These are phyloP conservation scores for Amoebophrya sp. DNA, from an alignment of 169 alveolate genomes.

Conservation along the genomic window DNA sequence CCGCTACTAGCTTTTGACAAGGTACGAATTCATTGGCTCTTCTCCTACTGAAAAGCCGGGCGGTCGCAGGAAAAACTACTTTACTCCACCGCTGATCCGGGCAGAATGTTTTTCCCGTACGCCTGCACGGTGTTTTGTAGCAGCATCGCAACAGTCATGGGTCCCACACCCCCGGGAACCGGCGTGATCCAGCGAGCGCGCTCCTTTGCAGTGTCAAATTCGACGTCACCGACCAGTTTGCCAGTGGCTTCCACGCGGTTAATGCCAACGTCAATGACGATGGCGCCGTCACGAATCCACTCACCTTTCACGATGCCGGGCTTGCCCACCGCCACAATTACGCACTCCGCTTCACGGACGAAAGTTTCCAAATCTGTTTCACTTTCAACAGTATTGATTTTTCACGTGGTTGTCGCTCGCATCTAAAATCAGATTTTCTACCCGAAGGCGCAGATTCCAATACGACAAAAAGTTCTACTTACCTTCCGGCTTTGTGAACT, in stretches of 20 bases:
- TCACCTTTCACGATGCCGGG: constrained; percentile 39
- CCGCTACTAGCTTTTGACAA: no score
- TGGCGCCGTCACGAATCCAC: constrained; percentile 60
- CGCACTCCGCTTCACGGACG: constrained; percentile 15
- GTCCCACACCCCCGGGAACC: constrained; percentile 79
- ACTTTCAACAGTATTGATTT: no score
- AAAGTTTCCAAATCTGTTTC: background rate
- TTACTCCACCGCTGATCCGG: no score
- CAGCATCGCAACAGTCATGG: constrained; percentile 71
- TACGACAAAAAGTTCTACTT: no score
- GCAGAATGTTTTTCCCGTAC: background rate
- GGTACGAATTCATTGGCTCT: no score
- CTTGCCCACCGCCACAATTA: constrained; percentile 1
- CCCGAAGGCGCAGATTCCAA: no score
- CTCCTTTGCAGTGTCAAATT: constrained; percentile 51
- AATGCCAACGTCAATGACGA: constrained; percentile 72
- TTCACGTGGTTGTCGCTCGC: no score
- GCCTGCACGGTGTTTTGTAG: constrained; percentile 50
- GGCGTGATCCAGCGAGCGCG: constrained; percentile 60
- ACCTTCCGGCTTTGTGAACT: background rate
- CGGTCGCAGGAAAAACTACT: no score
- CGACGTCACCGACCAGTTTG: constrained; percentile 62
- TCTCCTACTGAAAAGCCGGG: no score
- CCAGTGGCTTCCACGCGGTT: constrained; percentile 43
- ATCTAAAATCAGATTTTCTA: no score